Conservation (phyloP, 306 rosid species). For the Trichosanthes truncata region DNA sequence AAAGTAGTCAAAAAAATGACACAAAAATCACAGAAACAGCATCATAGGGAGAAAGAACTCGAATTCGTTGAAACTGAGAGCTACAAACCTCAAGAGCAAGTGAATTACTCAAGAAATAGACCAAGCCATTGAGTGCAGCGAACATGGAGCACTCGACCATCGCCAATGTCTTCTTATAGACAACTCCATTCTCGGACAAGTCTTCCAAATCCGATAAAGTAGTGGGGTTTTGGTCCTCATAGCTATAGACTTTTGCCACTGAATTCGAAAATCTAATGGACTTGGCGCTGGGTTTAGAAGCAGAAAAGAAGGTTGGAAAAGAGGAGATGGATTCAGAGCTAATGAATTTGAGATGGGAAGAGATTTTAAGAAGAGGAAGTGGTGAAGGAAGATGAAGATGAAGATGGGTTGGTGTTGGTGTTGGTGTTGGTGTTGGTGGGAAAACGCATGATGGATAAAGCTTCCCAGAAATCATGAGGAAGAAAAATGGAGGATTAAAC, state of each 20-base stretch:
- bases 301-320: neutral
- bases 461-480: slow-evolving; percentile 60
- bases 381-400: slow-evolving; percentile 12
- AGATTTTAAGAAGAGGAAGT: slow-evolving; percentile 9
- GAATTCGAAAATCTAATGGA: slow-evolving; percentile 31
- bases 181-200: slow-evolving; percentile 53
- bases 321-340: slow-evolving; percentile 13
- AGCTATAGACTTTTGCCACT: slow-evolving; percentile 16
- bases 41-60: neutral
- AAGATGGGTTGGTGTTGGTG: too few relatives aligned
- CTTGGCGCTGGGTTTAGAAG: slow-evolving; percentile 16
- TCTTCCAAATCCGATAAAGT: slow-evolving; percentile 34
- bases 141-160: slow-evolving; percentile 98
- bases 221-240: slow-evolving; percentile 20
- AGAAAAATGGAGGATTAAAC: neutral
- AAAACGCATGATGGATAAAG: slow-evolving; percentile 24
- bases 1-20: neutral
- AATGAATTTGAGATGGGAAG: neutral
- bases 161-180: slow-evolving; percentile 68
- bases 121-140: slow-evolving; percentile 90
- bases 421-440: too few relatives aligned
- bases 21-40: neutral
- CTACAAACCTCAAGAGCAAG: slow-evolving; percentile 74
- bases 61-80: neutral
- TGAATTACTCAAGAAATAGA: slow-evolving; percentile 87